Evolutionary conservation across 1,139 yeast genomes (phyloP).

Genomic region (Kurtzmaniella quercitrusa): DNA sequence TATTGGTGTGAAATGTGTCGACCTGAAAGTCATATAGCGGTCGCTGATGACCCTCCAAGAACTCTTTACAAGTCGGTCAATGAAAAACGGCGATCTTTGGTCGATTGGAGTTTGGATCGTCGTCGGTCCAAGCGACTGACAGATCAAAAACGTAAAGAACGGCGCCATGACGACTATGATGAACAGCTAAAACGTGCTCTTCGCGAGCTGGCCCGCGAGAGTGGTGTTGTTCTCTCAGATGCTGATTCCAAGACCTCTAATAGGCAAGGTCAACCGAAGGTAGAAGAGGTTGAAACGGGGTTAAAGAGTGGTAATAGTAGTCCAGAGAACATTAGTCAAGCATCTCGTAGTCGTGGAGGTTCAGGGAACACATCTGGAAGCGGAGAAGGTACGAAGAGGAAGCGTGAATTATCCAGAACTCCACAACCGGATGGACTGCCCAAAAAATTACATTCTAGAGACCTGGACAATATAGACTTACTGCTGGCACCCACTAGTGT

Average conservation of each 20-base stretch:
- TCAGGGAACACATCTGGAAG: conserved; percentile 12
- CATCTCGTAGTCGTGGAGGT: conserved; percentile 9
- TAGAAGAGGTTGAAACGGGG: conserved; percentile 5
- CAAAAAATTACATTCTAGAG: background rate
- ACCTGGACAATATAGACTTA: background rate
- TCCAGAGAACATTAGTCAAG: conserved; percentile 4
- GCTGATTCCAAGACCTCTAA: background rate
- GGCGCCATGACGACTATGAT: conserved; percentile 44
- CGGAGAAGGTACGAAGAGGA: background rate
- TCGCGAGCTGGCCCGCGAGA: conserved; percentile 61
- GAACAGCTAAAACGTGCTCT: conserved; percentile 65
- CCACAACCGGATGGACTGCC: conserved; percentile 1
- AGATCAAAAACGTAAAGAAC: conserved; percentile 26
- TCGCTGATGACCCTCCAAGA: conserved; percentile 28
- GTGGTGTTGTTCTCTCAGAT: conserved; percentile 13
- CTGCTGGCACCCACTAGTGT: conserved; percentile 1
- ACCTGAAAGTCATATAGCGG: conserved; percentile 69
- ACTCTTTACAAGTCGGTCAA: conserved; percentile 49
- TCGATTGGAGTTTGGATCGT: conserved; percentile 14
- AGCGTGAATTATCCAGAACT: background rate
- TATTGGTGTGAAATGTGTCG: conserved; percentile 91
- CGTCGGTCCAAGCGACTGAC: conserved; percentile 25
- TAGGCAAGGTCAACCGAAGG: background rate
- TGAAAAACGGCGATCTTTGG: conserved; percentile 43
- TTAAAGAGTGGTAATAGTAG: conserved; percentile 4